Conservation (phyloP, 495 filamentous ascomycete species). For the Aspergillus cavernicola region DNA sequence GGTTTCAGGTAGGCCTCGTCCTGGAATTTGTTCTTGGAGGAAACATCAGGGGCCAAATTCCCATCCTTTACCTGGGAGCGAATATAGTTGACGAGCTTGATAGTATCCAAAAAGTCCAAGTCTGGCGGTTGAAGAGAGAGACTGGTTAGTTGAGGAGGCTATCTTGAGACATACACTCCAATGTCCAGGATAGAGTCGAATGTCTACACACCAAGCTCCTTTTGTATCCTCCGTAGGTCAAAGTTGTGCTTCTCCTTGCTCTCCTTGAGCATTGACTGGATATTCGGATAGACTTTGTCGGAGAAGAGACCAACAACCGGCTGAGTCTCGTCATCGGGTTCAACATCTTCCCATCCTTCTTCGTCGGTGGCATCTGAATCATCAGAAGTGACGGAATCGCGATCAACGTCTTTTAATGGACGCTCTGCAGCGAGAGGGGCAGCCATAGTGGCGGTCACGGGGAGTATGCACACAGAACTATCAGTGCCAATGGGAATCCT, state of each 20-base stretch:
- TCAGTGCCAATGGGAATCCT: too few species aligned
- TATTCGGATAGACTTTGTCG: constrained; percentile 61
- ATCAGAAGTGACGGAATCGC: constrained; percentile 34
- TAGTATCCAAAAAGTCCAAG: constrained; percentile 76
- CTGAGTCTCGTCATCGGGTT: constrained; percentile 62
- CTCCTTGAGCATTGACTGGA: constrained; percentile 64
- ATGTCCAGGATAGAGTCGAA: constrained; percentile 8
- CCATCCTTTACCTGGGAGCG: constrained; percentile 53
- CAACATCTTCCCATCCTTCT: constrained; percentile 79
- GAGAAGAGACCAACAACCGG: constrained; percentile 69
- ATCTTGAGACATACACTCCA: constrained; percentile 8
- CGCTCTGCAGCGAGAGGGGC: constrained; percentile 21
- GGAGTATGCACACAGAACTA: neutral
- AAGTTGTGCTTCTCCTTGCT: constrained; percentile 69
- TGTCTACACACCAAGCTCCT: constrained; percentile 54
- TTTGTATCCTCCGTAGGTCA: constrained; percentile 65
- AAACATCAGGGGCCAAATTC: constrained; percentile 49
- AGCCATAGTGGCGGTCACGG: constrained; percentile 28
- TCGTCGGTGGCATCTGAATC: constrained; percentile 54
- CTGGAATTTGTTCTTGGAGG: constrained; percentile 56
- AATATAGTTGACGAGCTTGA: constrained; percentile 85
- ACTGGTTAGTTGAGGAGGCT: constrained; percentile 22
- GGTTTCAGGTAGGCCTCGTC: constrained; percentile 79
- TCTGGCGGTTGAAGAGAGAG: constrained; percentile 32
- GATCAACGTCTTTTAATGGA: constrained; percentile 27